Evolutionary conservation across 257 asterid genomes (phyloP), one percentile per base, ranked within the genome.

Genomic region (Ocimum tenuiflorum): DNA sequence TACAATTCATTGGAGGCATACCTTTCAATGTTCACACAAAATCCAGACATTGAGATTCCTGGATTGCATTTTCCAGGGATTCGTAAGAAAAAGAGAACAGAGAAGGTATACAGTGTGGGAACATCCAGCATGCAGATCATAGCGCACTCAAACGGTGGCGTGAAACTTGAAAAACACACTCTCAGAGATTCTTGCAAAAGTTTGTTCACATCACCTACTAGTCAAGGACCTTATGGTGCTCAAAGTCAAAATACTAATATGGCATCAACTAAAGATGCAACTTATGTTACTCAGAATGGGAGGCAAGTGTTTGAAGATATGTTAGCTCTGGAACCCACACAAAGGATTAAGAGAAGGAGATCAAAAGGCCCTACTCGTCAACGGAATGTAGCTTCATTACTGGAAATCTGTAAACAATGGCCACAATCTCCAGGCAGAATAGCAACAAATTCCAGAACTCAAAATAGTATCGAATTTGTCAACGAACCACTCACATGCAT

Each of bases 31-130:
- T 60, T 76, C 60, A 59, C 77, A 43, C 75, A 66, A 29, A 27
- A 27, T 27, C 72, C 74, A 62, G 67, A 70, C 38, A 59, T 19
- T 62, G 46, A 72, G 17, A 14, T 56, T 59, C 72, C 79, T 8
- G 81, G 78, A 72, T 70, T 80, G 81, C 75, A 76, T 59, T 80
- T 81, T 77, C 88, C 91, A 47, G 60, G 66, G 53, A 86, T 72
- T 55, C 79, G 38, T 57, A 84, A 86, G 84, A 89, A 80, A 73
- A 86, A 67, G 82, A 87, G 96, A 79, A 81, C 81, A 4, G 85
- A 76, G 72, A 81, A 78, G 74, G 71, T 65, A 33, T 69, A 74
- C 10, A 65, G 33, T 71, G 55, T 77, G 39, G 76, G 70, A 45
- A 39, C 79, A 47, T 76, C 83, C 65, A 71, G 74, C 81, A 65